Conservation (phyloP, 2,329 filamentous ascomycete species). For the Calonectria pauciramosa region DNA sequence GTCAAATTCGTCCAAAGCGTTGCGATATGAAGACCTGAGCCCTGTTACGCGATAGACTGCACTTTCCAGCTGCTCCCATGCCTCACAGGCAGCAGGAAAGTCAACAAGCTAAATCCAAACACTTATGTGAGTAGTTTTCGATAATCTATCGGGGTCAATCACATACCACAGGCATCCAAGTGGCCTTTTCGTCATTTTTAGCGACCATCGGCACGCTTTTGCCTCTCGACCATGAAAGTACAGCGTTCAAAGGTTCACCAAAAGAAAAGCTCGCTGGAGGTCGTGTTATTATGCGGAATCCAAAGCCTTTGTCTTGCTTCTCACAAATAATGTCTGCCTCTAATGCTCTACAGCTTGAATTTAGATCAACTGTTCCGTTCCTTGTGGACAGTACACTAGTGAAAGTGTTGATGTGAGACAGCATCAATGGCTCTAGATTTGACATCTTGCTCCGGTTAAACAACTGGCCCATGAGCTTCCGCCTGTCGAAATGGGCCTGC, state of each 20-base stretch:
- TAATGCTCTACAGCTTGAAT: conserved; percentile 22
- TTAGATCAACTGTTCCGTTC: neutral
- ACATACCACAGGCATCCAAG: conserved; percentile 45
- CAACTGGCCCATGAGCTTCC: conserved; percentile 47
- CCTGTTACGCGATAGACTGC: neutral
- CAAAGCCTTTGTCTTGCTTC: neutral
- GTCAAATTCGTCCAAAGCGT: conserved; percentile 25
- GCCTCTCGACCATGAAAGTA: conserved; percentile 40
- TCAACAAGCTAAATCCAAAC: conserved; percentile 18
- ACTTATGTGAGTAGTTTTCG: neutral
- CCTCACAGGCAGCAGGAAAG: conserved; percentile 24
- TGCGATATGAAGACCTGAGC: conserved; percentile 11
- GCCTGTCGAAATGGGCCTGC: conserved; percentile 44
- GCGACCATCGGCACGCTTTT: conserved; percentile 41
- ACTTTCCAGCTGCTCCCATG: conserved; percentile 23
- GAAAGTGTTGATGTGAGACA: conserved; percentile 38
- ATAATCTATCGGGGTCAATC: neutral
- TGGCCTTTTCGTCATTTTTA: conserved; percentile 48
- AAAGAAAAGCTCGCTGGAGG: conserved; percentile 45
- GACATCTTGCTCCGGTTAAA: conserved; percentile 46
- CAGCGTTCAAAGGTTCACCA: conserved; percentile 38
- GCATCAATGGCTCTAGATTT: conserved; percentile 42
- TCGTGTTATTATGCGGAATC: neutral
- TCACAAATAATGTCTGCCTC: conserved; percentile 38
- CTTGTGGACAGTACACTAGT: neutral